Percentiles rank a stretch among this genome's conserved stretches.
These are phyloP conservation scores for Alternaria brassicae DNA, from an alignment of 2,329 filamentous ascomycete genomes.

Conservation along the genomic window DNA sequence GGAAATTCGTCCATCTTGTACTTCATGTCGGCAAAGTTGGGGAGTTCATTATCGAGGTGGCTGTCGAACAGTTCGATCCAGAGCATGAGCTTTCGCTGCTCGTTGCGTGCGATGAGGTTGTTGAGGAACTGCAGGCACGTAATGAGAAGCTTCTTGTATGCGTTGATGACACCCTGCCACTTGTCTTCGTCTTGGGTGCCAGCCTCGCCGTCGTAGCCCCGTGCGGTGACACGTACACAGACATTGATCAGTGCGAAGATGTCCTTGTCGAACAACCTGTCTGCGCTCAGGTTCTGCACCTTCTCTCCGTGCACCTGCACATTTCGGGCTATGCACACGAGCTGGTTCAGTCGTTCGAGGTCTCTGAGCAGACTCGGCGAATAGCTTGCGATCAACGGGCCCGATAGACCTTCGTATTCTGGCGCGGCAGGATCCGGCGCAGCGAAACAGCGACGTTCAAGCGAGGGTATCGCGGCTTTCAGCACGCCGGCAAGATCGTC, in stretches of 20 bases:
- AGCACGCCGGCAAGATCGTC: slow-evolving; percentile 65
- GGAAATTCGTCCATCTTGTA: slow-evolving; percentile 45
- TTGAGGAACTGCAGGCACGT: slow-evolving; percentile 71
- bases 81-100: slow-evolving; percentile 68
- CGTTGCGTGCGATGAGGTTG: slow-evolving; percentile 71
- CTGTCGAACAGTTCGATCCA: slow-evolving; percentile 71
- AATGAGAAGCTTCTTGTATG: slow-evolving; percentile 70
- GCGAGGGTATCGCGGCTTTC: slow-evolving; percentile 65
- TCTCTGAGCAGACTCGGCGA: slow-evolving; percentile 67
- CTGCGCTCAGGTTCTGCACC: slow-evolving; percentile 69
- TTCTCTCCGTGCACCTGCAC: slow-evolving; percentile 66
- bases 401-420: slow-evolving; percentile 65
- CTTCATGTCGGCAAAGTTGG: slow-evolving; percentile 49
- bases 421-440: slow-evolving; percentile 64
- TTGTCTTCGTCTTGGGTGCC: slow-evolving; percentile 68
- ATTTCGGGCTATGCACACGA: slow-evolving; percentile 68
- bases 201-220: slow-evolving; percentile 70
- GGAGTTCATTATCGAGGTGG: slow-evolving; percentile 52
- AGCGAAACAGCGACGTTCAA: slow-evolving; percentile 68
- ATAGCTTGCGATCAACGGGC: slow-evolving; percentile 67
- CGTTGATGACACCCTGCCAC: slow-evolving; percentile 70
- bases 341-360: slow-evolving; percentile 67
- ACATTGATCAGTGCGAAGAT: slow-evolving; percentile 68
- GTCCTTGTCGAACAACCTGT: slow-evolving; percentile 66
- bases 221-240: slow-evolving; percentile 68